phyloP scores from a whole-genome alignment of 176 grass and related monocot species.

The Bromus sterilis region DNA sequence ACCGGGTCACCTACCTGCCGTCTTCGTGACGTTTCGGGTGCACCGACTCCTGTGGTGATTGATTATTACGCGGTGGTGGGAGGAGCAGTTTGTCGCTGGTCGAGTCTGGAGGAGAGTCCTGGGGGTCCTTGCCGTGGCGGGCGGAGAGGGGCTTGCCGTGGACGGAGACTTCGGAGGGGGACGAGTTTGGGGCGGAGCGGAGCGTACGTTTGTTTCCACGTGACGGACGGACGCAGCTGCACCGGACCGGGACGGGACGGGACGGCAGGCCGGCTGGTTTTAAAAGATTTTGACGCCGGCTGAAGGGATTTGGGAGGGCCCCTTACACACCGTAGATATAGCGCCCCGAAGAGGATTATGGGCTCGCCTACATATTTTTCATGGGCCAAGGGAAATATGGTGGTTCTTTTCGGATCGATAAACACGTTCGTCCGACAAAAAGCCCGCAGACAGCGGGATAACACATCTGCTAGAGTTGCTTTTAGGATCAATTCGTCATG shows the following conservation, averaged over 20 bases:
- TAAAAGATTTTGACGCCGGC: neutral
- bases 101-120: neutral
- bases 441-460: no score
- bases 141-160: neutral
- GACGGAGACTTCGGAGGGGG: neutral
- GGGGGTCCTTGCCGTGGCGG: neutral
- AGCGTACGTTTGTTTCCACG: conserved; percentile 6
- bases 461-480: no score
- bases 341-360: no score
- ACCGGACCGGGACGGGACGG: neutral
- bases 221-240: conserved; percentile 18
- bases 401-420: no score
- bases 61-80: neutral
- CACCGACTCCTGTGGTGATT: conserved; percentile 8
- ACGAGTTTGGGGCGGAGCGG: neutral
- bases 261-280: conserved; percentile 2
- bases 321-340: no score
- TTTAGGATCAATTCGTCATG: no score
- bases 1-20: neutral
- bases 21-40: conserved; percentile 7
- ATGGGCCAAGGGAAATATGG: no score
- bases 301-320: neutral
- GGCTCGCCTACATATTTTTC: no score
- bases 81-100: neutral
- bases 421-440: no score